phyloP scores from a whole-genome alignment of 495 filamentous ascomycete species.

The Aspergillus baeticus region DNA sequence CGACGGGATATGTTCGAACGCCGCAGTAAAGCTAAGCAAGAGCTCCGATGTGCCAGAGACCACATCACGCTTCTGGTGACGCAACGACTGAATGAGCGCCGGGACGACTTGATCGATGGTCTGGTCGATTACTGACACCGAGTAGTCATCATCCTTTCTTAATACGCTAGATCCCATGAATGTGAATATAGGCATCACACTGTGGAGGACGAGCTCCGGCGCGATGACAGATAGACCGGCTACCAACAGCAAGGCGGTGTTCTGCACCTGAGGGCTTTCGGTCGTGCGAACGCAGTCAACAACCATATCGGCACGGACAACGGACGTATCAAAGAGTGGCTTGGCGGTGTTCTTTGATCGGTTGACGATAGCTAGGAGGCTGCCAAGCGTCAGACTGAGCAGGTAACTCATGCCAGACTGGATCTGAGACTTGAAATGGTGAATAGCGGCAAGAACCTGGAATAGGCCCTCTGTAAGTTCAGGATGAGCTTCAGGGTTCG shows the following conservation, averaged over 20 bases:
- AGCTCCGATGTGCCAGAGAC: slow-evolving; percentile 80
- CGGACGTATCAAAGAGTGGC: slow-evolving; percentile 66
- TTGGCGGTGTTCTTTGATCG: slow-evolving; percentile 59
- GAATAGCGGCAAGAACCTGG: slow-evolving; percentile 76
- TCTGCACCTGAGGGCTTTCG: slow-evolving; percentile 85
- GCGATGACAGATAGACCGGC: slow-evolving; percentile 77
- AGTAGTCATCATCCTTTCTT: slow-evolving; percentile 90
- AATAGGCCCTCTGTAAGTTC: slow-evolving; percentile 77
- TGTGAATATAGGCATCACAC: slow-evolving; percentile 98
- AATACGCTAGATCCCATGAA: slow-evolving; percentile 92
- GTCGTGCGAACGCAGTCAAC: slow-evolving; percentile 90
- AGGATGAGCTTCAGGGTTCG: slow-evolving; percentile 66
- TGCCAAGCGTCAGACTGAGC: slow-evolving; percentile 72
- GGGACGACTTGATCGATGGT: slow-evolving; percentile 90
- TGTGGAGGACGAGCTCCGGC: slow-evolving; percentile 87
- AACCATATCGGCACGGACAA: slow-evolving; percentile 80
- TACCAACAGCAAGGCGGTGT: slow-evolving; percentile 84
- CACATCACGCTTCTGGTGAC: slow-evolving; percentile 71
- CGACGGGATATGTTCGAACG: slow-evolving; percentile 89
- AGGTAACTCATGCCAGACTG: slow-evolving; percentile 82
- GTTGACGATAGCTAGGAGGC: slow-evolving; percentile 76
- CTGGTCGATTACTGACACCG: slow-evolving; percentile 80
- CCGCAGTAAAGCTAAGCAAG: slow-evolving; percentile 85
- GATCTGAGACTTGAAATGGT: slow-evolving; percentile 69
- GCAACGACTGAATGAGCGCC: slow-evolving; percentile 80